phyloP scores from a whole-genome alignment of 2,329 filamentous ascomycete species.

The Spiromastix sp. region DNA sequence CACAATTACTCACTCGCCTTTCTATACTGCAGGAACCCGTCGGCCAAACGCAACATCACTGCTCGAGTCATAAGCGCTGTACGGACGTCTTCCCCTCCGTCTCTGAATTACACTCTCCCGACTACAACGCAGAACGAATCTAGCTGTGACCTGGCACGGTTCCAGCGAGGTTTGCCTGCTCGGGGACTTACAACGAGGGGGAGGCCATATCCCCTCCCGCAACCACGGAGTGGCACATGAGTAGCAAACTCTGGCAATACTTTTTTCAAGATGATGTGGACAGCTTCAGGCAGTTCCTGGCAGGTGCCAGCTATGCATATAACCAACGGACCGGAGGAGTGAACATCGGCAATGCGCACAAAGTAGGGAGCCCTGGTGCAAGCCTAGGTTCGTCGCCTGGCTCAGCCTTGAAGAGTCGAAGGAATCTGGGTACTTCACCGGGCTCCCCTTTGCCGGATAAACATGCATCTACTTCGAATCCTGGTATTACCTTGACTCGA shows the following conservation, averaged over 20 bases:
- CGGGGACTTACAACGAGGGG: constrained; percentile 3
- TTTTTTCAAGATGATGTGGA: constrained; percentile 98
- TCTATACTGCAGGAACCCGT: too few species aligned
- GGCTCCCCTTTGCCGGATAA: constrained; percentile 36
- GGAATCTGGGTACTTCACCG: constrained; percentile 35
- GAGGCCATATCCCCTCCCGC: not conserved
- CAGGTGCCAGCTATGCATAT: constrained; percentile 50
- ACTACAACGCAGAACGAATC: too few species aligned
- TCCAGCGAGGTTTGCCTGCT: constrained; percentile 68
- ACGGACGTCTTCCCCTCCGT: too few species aligned
- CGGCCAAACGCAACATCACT: too few species aligned
- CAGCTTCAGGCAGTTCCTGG: constrained; percentile 79
- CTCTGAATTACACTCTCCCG: too few species aligned
- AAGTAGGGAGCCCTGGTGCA: constrained; percentile 16
- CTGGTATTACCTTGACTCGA: constrained; percentile 35
- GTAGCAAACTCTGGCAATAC: constrained; percentile 90
- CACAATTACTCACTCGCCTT: too few species aligned
- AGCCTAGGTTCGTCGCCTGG: constrained; percentile 20
- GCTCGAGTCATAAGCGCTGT: too few species aligned
- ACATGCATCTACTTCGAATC: constrained; percentile 13
- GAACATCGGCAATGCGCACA: constrained; percentile 15
- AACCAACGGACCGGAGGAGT: constrained; percentile 20
- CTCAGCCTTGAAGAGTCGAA: constrained; percentile 38
- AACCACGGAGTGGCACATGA: constrained; percentile 57
- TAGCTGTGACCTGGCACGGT: too few species aligned